Percentiles rank a stretch among this genome's conserved stretches.
Evolutionary conservation across 2,329 filamentous ascomycete species (phyloP).

Genomic region (Neoascochyta sp.): DNA sequence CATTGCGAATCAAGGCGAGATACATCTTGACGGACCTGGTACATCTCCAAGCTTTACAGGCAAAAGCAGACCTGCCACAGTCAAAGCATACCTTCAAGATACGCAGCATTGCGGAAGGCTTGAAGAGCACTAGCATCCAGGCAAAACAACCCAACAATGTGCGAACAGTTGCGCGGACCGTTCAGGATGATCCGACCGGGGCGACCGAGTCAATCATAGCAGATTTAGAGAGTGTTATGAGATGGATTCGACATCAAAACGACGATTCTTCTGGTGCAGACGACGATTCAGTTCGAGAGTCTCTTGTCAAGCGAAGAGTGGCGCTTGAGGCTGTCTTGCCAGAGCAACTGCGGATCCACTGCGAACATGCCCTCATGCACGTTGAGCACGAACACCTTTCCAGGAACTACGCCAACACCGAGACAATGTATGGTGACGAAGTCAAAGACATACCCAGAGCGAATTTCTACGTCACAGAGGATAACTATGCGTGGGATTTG

Average conservation of each 20-base stretch:
- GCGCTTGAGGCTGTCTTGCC: conserved; percentile 24
- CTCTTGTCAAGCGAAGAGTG: conserved; percentile 24
- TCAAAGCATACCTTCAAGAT: conserved; percentile 18
- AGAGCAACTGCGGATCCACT: conserved; percentile 21
- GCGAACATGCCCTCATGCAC: conserved; percentile 35
- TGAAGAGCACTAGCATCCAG: background rate
- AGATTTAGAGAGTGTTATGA: conserved; percentile 25
- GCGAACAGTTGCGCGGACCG: conserved; percentile 21
- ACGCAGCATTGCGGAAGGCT: conserved; percentile 17
- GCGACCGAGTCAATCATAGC: conserved; percentile 17
- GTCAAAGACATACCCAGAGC: conserved; percentile 32
- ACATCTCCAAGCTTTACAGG: conserved; percentile 25
- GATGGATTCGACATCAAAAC: conserved; percentile 17
- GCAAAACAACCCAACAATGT: conserved; percentile 14
- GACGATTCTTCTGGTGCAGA: conserved; percentile 10
- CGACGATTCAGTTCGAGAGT: conserved; percentile 23
- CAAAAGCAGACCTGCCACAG: conserved; percentile 16
- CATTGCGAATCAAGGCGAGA: conserved; percentile 22
- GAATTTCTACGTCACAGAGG: conserved; percentile 39
- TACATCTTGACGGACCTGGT: conserved; percentile 21
- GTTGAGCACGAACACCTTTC: conserved; percentile 34
- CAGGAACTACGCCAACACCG: conserved; percentile 34
- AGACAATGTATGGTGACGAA: conserved; percentile 35
- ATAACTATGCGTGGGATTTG: conserved; percentile 42
- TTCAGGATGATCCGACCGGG: conserved; percentile 18